These are phyloP conservation scores for Cryptosporidium bovis DNA, from an alignment of 169 alveolate species.

Conservation along the genomic window DNA sequence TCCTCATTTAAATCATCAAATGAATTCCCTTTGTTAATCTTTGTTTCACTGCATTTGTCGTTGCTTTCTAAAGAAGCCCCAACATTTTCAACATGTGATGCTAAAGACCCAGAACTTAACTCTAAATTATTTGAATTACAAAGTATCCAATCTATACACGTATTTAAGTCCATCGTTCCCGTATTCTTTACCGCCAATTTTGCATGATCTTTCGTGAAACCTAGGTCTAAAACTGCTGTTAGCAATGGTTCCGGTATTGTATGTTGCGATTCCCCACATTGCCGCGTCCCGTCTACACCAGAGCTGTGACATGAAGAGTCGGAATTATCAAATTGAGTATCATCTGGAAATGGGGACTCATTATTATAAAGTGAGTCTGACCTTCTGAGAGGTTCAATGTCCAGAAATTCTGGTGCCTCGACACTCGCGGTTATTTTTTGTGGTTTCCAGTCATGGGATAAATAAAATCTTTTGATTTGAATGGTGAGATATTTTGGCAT, in stretches of 20 bases:
- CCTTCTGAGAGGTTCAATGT: constrained; percentile 76
- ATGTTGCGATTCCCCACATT: neutral
- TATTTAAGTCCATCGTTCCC: constrained; percentile 72
- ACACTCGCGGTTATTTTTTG: constrained; percentile 77
- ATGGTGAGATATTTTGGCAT: constrained; percentile 78
- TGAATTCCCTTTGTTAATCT: neutral
- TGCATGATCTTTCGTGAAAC: constrained; percentile 46
- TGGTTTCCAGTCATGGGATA: constrained; percentile 79
- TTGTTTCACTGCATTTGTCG: neutral
- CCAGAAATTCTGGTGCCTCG: constrained; percentile 79
- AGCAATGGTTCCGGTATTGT: constrained; percentile 11
- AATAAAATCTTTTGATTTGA: constrained; percentile 79
- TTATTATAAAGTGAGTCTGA: constrained; percentile 76
- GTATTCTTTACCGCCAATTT: constrained; percentile 27
- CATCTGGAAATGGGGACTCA: constrained; percentile 74
- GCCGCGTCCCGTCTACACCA: no score
- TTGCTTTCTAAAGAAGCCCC: neutral
- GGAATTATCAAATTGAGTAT: neutral
- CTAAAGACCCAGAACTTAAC: neutral
- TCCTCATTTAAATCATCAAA: neutral
- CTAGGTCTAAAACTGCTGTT: constrained; percentile 21
- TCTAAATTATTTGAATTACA: constrained; percentile 59
- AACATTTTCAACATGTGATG: constrained; percentile 8
- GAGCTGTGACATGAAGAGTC: neutral
- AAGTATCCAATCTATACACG: constrained; percentile 80